These are phyloP conservation scores for Vickermania spadyakhi DNA, from an alignment of 208 protist genomes.

Conservation along the genomic window DNA sequence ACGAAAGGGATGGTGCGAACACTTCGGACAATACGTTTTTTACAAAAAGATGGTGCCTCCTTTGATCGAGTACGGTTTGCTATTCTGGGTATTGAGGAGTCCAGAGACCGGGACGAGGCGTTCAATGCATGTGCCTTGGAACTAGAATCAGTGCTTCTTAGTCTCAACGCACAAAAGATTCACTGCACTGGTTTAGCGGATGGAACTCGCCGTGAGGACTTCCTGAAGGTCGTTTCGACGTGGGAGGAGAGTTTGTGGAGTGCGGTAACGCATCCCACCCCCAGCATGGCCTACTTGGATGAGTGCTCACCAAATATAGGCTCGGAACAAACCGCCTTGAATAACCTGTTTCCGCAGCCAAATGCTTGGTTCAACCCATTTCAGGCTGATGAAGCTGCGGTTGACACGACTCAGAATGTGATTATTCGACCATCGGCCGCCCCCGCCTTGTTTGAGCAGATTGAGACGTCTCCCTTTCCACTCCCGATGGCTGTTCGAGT, in stretches of 20 bases:
- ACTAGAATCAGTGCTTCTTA: slow-evolving; percentile 42
- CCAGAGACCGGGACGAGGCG: slow-evolving; percentile 15
- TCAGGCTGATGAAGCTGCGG: background rate
- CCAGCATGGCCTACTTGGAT: slow-evolving; percentile 34
- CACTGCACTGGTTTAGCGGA: slow-evolving; percentile 39
- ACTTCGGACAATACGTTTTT: slow-evolving; percentile 17
- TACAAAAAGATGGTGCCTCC: slow-evolving; percentile 11
- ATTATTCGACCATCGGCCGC: background rate
- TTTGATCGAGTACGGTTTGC: slow-evolving; percentile 33
- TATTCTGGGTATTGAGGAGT: slow-evolving; percentile 37
- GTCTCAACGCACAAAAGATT: slow-evolving; percentile 29
- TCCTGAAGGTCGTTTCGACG: slow-evolving; percentile 19
- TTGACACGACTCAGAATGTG: background rate
- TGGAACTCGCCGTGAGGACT: slow-evolving; percentile 10
- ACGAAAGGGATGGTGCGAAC: slow-evolving; percentile 27
- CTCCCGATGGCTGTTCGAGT: too few relatives aligned
- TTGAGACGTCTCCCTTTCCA: background rate
- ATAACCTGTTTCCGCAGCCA: background rate
- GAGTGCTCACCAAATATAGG: slow-evolving; percentile 20
- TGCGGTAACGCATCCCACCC: slow-evolving; percentile 24
- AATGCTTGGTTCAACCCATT: background rate
- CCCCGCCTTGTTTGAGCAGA: background rate
- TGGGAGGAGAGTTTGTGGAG: slow-evolving; percentile 32
- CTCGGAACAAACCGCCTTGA: background rate
- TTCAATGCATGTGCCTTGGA: slow-evolving; percentile 43